Evolutionary conservation across 352 stramenopile species (phyloP), one percentile per base, ranked within the genome.

Genomic region (Globisporangium irregulare): DNA sequence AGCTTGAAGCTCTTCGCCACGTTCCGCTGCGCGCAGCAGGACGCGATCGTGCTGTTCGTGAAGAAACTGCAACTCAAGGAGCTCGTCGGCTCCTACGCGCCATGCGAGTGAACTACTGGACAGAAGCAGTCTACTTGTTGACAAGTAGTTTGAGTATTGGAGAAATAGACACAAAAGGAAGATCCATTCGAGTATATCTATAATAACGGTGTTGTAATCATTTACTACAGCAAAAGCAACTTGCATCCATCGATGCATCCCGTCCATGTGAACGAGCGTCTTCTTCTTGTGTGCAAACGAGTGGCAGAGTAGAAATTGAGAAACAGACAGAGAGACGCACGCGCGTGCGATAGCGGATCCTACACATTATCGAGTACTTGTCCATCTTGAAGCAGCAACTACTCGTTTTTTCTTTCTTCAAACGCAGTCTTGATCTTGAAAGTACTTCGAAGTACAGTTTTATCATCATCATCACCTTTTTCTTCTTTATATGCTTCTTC

Each of bases 21-120:
- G 51, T 93, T 93, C 41, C 81, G 84, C 5, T 91, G 82, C 58
- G 59, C 64, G 24, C 75, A 87, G 12, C 64, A 76, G 7, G 79
- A 90, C 22, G 76, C 77, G 25, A 87, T 92, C 57, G 78, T 91
- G 25, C 65, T 71, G 14, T 89, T 84, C 66, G 81, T 93, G 2
- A 90, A 89, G 70, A 83, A 80, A 50, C 73, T 93, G 36, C 84
- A 90, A 62, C 84, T 93, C 56, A 92, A 91, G 62, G 77, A 89
- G 38, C 83, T 93, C 32, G 82, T 93, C 25, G 84, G 87, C 2
- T 72, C 79, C 8, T 92, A 92, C 66, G 70, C 80, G 32, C 81
- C 81, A 18, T 89, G 82, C 58, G 79, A 89, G 14, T 85, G 70
- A 77, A 22, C 25, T 34, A 12, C 10, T 20, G 15, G 51, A 9